Base-by-base conservation (phyloP, 2,329 filamentous ascomycete species). In the Phialophora expanda region DNA sequence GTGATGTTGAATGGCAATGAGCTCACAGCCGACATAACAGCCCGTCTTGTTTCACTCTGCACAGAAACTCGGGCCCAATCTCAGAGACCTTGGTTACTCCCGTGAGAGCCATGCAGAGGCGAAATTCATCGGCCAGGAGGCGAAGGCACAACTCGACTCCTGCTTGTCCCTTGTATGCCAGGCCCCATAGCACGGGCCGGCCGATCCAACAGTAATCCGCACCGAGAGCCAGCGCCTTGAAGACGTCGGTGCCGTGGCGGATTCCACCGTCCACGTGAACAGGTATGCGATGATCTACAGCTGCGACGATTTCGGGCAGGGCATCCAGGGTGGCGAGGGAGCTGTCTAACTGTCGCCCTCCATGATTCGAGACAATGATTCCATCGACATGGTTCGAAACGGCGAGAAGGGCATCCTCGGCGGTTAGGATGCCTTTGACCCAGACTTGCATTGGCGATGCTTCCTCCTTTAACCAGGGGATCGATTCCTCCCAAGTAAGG, bases 251-350 rank as follows among this genome's bases (percentile, higher is more conserved):
- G 0, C 84, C 86, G 12, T 81, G 80, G 50, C 85, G 73, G 30
- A 87, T 82, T 0, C 86, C 85, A 8, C 81, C 83, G 71, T 90
- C 89, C 50, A 78, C 68, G 9, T 89, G 81, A 2, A 53, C 69
- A 1, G 74, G 74, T 30, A 75, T 70, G 26, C 64, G 65, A 9
- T 67, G 65, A n/a, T 60, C 44, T 71, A 75, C 41, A 75, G 71
- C 17, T 69, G 73, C 12, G 4, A 64, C 66, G 44, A 71, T 62
- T 26, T 70, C 68, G 2, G 66, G 68, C 2, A 81, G 69, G 2
- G 75, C 76, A 55, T 79, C 78, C 5, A 79, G 64, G 0, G 77
- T 78, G 2, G 77, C 73, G 0, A 77, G 73, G 3, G 75, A 70
- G 14, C 77, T 76, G 46, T 79, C 75, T 1, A 79, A 70, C 64